These are phyloP conservation scores for Microdochium trichocladiopsis DNA, from an alignment of 2,329 filamentous ascomycete genomes.

Conservation along the genomic window DNA sequence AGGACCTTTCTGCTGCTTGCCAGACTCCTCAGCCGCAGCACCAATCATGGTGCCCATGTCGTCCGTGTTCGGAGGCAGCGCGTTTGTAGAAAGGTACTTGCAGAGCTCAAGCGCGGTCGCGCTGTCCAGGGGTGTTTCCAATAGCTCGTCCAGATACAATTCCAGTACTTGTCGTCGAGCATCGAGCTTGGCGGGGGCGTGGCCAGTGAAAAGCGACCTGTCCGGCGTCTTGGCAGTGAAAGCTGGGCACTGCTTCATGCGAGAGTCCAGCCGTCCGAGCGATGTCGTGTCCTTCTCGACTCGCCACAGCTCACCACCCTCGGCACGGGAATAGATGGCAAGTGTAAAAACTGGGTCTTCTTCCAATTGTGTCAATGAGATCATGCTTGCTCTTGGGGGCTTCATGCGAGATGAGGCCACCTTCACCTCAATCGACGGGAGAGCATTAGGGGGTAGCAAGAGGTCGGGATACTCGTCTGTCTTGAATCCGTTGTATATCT, in stretches of 20 bases:
- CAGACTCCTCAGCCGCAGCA: slow-evolving; percentile 25
- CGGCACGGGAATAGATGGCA: slow-evolving; percentile 72
- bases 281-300: slow-evolving; percentile 87
- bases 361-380: slow-evolving; percentile 72
- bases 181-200: slow-evolving; percentile 90
- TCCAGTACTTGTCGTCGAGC: slow-evolving; percentile 76
- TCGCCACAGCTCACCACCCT: slow-evolving; percentile 78
- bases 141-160: slow-evolving; percentile 74
- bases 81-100: slow-evolving; percentile 70
- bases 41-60: slow-evolving; percentile 31
- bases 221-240: slow-evolving; percentile 78
- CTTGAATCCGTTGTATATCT: slow-evolving; percentile 69
- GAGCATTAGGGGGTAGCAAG: slow-evolving; percentile 77
- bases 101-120: slow-evolving; percentile 74
- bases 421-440: slow-evolving; percentile 77
- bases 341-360: slow-evolving; percentile 94
- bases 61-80: slow-evolving; percentile 54
- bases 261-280: slow-evolving; percentile 73
- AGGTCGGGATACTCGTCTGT: slow-evolving; percentile 84
- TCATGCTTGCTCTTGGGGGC: slow-evolving; percentile 78
- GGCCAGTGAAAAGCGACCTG: slow-evolving; percentile 77
- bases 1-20: slow-evolving; percentile 39
- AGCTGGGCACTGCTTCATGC: slow-evolving; percentile 64
- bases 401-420: slow-evolving; percentile 94
- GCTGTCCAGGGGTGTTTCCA: slow-evolving; percentile 77